Base-by-base conservation (phyloP, 192 early-diverging fungal species). In the Powellomyces hirtus region DNA sequence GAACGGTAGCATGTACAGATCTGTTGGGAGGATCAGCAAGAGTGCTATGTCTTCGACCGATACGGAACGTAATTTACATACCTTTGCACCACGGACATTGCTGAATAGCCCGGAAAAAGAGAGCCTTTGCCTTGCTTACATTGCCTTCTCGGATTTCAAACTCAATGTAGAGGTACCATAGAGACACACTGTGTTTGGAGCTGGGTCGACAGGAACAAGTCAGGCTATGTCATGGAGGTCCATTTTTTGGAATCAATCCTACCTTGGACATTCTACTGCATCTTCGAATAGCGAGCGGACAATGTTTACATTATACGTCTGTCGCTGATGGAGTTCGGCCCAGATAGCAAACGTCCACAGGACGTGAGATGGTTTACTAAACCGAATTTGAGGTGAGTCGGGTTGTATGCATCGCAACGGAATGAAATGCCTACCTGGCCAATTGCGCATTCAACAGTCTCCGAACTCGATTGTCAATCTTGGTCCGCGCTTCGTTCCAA, bases 11-110 rank as follows among this genome's bases (percentile, higher is more conserved):
- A 86, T 57, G 64, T 86, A 86, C 16, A 89, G 50, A 49, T 79
- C 83, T 85, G 66, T 26, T 27, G 45, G 31, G 44, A 1, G 24
- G 10, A 56, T 22, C 10, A 29, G 44, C 65, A 51, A 56, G 18
- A 57, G 14, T 24, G 22, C 24, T 24, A 31, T 11, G 29, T 2
- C 38, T 2, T 36, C 29, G 10, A 14, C n/a, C 24, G 4, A n/a
- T 10, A 8, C 51, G 26, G 24, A 52, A 56, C 7, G 16, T 16
- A 2, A 0, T 13, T 33, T 29, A 20, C 49, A 65, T 74, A 88
- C 86, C 83, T 77, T 88, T 88, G 40, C 80, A 75, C 88, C 88
- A 89, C 10, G 88, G 88, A 75, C 88, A 89, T 52, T 83, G 79
- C 44, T 80, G 78, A 10, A 89, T 64, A 11, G 88, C 80, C 5